Evolutionary conservation across 2,329 filamentous ascomycete species (phyloP), one percentile per base, ranked within the genome.

Genomic region (Aspergillus sp.): DNA sequence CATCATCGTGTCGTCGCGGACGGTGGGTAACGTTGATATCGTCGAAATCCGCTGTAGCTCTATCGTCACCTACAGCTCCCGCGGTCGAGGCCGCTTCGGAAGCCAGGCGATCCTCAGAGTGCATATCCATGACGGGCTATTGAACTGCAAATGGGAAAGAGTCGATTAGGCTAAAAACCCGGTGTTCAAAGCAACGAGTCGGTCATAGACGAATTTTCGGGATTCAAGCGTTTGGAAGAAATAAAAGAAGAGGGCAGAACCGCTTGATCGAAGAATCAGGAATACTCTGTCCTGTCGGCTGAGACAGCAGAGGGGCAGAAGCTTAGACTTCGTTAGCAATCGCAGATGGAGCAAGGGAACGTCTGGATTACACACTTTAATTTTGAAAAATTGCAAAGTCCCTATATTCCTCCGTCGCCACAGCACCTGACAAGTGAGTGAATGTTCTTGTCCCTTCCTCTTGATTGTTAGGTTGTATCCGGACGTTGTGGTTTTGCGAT

Each of bases 21-120:
- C 78, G 72, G 15, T 79, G 76, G 35, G 74, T 85, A 42, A 95
- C 79, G 55, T 91, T 78, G 72, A 80, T 87, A 71, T 95, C 90
- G 62, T 95, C 89, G 30, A 83, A 76, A 57, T 89, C 85, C 62
- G 85, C 77, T 35, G 80, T 80, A 37, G 83, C 85, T 27, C 86
- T 82, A 71, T 94, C 89, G 62, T 87, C 83, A 61, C 82, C 85
- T 20, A 46, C 39, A 55, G 90, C 90, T 63, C 94, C 95, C 70
- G 96, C 95, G 53, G 86, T 88, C 51, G 86, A 84, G 47, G 85
- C 86, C 45, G 86, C 89, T 71, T 90, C 86, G 15, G 37, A 19
- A 62, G 86, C 59, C 90, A 75, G 71, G 90, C 86, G 73, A 93
- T 95, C 62, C 86, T 87, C 63, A 91, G 82, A 12, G 71, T 93